Evolutionary conservation across 768 basidiomycete species (phyloP).

Genomic region (Tricholoma hemisulphureum): DNA sequence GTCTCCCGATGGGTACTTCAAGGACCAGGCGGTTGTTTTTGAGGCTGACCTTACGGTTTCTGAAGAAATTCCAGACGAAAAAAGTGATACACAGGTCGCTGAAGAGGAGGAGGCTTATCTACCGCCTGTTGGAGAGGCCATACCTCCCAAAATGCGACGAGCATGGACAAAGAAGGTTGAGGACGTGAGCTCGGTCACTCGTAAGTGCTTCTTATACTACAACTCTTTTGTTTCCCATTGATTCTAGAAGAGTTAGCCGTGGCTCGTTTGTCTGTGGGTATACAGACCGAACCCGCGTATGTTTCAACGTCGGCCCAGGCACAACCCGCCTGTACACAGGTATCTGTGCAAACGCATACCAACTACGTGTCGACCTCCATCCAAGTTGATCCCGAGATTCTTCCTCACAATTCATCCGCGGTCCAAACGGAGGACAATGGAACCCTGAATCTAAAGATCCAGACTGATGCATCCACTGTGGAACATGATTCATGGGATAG

Average conservation of each 20-base stretch:
- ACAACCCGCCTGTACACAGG: constrained; percentile 8
- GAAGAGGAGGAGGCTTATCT: constrained; percentile 38
- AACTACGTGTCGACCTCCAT: constrained; percentile 15
- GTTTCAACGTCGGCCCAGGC: constrained; percentile 41
- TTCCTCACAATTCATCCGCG: constrained; percentile 8
- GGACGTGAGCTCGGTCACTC: constrained; percentile 36
- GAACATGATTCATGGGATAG: neutral
- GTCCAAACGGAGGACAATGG: constrained; percentile 16
- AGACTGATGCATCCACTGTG: constrained; percentile 17
- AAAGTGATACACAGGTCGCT: constrained; percentile 39
- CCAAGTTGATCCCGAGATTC: constrained; percentile 18
- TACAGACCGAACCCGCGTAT: constrained; percentile 37
- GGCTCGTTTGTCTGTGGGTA: constrained; percentile 40
- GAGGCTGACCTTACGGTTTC: constrained; percentile 47
- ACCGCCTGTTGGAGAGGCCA: constrained; percentile 31
- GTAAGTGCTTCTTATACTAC: constrained; percentile 32
- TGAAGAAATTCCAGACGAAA: constrained; percentile 37
- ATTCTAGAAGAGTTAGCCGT: constrained; percentile 11
- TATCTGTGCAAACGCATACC: constrained; percentile 23
- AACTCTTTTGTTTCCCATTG: neutral
- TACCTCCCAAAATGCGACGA: constrained; percentile 66
- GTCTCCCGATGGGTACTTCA: constrained; percentile 49
- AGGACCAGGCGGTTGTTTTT: constrained; percentile 57
- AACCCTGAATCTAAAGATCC: constrained; percentile 16
- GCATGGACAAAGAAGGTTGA: constrained; percentile 54